phyloP scores from a whole-genome alignment of 495 filamentous ascomycete species.

The Venustampulla echinocandica region DNA sequence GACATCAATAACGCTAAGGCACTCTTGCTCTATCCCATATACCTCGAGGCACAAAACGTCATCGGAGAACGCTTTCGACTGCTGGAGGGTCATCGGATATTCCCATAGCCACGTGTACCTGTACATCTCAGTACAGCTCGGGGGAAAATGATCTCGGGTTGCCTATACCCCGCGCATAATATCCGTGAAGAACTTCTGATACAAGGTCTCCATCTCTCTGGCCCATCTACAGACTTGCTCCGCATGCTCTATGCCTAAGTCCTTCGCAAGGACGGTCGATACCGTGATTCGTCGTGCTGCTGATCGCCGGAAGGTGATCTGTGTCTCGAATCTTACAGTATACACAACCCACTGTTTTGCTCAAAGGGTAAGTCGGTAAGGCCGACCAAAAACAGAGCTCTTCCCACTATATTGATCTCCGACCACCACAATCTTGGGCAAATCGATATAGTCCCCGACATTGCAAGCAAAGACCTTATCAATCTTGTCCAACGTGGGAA shows the following conservation, averaged over 20 bases:
- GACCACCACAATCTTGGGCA: conserved; percentile 6
- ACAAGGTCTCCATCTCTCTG: conserved; percentile 13
- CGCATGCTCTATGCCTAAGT: conserved; percentile 38
- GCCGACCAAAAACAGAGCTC: conserved; percentile 40
- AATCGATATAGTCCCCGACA: conserved; percentile 3
- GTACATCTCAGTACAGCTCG: conserved; percentile 5
- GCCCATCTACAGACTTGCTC: neutral
- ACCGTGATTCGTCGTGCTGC: conserved; percentile 3
- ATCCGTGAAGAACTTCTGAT: conserved; percentile 20
- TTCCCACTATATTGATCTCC: conserved; percentile 48
- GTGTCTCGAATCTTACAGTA: conserved; percentile 49
- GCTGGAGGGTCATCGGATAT: neutral
- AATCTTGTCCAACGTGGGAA: conserved; percentile 5
- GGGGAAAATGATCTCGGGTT: neutral
- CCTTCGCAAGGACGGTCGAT: conserved; percentile 18
- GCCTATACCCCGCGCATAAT: conserved; percentile 27
- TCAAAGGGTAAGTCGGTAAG: conserved; percentile 44
- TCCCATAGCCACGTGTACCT: conserved; percentile 26
- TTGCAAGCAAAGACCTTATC: conserved; percentile 4
- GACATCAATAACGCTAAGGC: conserved; percentile 46
- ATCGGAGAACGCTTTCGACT: conserved; percentile 30
- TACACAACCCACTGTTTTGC: conserved; percentile 41
- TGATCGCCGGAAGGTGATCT: conserved; percentile 44
- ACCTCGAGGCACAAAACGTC: conserved; percentile 44
- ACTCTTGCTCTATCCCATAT: conserved; percentile 35